Evolutionary conservation across 495 filamentous ascomycete species (phyloP).

Genomic region (Hyaloscypha hepaticicola): DNA sequence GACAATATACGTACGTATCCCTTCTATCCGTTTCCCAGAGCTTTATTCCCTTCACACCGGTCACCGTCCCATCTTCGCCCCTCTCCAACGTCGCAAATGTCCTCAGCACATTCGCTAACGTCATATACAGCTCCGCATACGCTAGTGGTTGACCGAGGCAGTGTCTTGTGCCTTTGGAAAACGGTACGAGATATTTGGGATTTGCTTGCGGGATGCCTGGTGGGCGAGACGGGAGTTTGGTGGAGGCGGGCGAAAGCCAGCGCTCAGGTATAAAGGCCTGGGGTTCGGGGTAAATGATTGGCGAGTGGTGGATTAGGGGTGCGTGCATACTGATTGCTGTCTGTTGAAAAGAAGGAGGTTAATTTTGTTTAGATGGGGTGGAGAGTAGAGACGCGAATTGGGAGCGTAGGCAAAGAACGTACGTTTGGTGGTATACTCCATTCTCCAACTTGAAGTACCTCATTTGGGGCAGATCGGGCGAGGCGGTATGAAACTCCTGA

Average conservation of each 20-base stretch:
- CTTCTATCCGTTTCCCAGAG: slow-evolving; percentile 17
- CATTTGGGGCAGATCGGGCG: slow-evolving; percentile 8
- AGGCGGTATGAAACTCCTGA: slow-evolving; percentile 18
- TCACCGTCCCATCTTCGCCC: slow-evolving; percentile 4
- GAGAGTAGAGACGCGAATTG: background rate
- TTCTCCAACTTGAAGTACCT: slow-evolving; percentile 9
- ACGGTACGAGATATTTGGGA: slow-evolving; percentile 42
- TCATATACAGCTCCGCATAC: slow-evolving; percentile 32
- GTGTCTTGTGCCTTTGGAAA: slow-evolving; percentile 43
- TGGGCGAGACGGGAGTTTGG: background rate
- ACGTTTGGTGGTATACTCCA: slow-evolving; percentile 19
- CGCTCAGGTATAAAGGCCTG: slow-evolving; percentile 45
- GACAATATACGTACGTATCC: background rate
- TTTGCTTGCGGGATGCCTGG: slow-evolving; percentile 10
- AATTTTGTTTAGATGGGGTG: background rate
- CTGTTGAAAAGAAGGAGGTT: no score
- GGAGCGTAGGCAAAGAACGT: background rate
- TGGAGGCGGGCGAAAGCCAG: slow-evolving; percentile 34
- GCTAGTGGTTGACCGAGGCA: slow-evolving; percentile 32
- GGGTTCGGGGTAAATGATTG: slow-evolving; percentile 41
- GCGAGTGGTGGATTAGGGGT: slow-evolving; percentile 18
- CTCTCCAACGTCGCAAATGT: slow-evolving; percentile 15
- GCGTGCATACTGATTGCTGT: slow-evolving; percentile 10
- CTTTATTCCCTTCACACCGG: slow-evolving; percentile 17
- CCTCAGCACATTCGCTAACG: slow-evolving; percentile 26